Percentiles rank a stretch among this genome's conserved stretches.
phyloP scores from a whole-genome alignment of 1,139 yeast genomes.

The Trichomonascaceae sp. region DNA sequence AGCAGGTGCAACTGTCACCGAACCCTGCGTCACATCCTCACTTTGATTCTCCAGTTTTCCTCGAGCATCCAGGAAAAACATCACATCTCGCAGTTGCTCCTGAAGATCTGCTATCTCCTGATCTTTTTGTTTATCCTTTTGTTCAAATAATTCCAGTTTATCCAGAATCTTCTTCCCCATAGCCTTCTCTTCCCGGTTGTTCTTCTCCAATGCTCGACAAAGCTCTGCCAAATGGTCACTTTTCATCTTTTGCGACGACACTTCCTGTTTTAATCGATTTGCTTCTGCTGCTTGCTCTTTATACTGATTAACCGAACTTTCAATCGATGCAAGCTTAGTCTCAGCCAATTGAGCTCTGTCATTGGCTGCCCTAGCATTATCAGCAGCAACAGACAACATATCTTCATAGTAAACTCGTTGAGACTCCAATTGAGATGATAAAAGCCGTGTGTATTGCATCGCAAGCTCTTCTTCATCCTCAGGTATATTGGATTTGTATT shows the following conservation, averaged over 20 bases:
- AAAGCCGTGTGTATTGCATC: conserved; percentile 70
- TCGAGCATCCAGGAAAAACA: conserved; percentile 73
- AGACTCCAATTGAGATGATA: conserved; percentile 79
- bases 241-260: conserved; percentile 32
- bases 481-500: not conserved
- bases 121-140: conserved; percentile 40
- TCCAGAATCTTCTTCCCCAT: conserved; percentile 52
- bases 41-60: conserved; percentile 65
- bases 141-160: conserved; percentile 48
- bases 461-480: conserved; percentile 46
- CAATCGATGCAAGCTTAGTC: conserved; percentile 28
- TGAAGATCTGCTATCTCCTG: conserved; percentile 41
- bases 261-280: conserved; percentile 26
- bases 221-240: conserved; percentile 26
- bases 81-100: conserved; percentile 72
- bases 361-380: conserved; percentile 27
- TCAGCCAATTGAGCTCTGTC: conserved; percentile 37
- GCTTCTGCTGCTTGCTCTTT: conserved; percentile 8
- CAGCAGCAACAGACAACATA: conserved; percentile 43
- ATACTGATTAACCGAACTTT: not conserved
- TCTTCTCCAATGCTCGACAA: conserved; percentile 28
- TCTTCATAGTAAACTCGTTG: conserved; percentile 81
- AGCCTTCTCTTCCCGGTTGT: conserved; percentile 43
- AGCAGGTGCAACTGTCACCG: conserved; percentile 38
- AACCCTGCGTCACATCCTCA: conserved; percentile 65